Evolutionary conservation across 2,329 filamentous ascomycete genomes (phyloP).

Genomic region (Ploettnerulaceae sp.): DNA sequence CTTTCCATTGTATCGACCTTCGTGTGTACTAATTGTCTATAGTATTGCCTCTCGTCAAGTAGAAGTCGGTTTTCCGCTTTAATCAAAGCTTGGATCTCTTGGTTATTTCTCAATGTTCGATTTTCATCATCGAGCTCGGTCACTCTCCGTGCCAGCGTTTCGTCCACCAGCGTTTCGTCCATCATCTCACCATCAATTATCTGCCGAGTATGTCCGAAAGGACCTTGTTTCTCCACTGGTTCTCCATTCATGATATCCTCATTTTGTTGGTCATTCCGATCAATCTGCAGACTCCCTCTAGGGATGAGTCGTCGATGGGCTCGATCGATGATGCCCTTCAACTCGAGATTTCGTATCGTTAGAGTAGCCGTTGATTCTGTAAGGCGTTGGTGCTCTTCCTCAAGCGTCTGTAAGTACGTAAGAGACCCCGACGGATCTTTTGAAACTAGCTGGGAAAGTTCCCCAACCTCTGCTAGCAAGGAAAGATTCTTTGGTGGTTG

Average conservation of each 20-base stretch:
- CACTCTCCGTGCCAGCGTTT: background rate
- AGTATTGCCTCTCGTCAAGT: background rate
- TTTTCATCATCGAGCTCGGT: background rate
- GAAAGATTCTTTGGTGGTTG: background rate
- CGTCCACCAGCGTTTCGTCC: background rate
- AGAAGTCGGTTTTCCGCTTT: background rate
- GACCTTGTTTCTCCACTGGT: no score
- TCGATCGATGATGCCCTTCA: constrained; percentile 1
- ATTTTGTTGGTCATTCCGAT: no score
- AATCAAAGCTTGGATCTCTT: constrained; percentile 1
- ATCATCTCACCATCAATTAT: background rate
- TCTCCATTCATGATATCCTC: no score
- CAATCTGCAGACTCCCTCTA: no score
- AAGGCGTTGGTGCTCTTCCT: background rate
- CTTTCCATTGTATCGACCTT: background rate
- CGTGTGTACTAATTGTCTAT: background rate
- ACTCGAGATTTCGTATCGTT: background rate
- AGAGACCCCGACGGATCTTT: background rate
- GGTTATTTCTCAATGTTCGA: background rate
- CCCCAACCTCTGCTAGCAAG: background rate
- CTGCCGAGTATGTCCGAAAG: no score
- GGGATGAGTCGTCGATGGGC: background rate
- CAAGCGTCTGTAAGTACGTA: background rate
- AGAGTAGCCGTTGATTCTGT: background rate
- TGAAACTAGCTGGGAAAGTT: background rate